Evolutionary conservation across 1,139 yeast genomes (phyloP).

Genomic region (Pichia sp.): DNA sequence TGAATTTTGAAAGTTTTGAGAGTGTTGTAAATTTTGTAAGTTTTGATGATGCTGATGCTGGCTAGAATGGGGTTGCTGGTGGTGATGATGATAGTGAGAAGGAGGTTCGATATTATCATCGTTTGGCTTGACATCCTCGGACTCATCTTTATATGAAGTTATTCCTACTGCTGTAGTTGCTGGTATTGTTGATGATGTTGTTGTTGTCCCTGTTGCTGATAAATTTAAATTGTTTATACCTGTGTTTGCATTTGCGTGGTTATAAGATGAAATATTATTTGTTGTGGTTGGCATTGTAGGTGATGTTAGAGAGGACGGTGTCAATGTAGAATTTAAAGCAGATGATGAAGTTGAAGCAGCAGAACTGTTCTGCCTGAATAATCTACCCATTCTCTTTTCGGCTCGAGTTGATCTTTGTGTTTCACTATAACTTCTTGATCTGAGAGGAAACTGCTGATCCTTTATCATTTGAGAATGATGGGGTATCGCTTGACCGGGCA

Average conservation of each 20-base stretch:
- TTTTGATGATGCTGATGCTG: neutral
- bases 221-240: too few relatives aligned
- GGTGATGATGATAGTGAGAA: neutral
- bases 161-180: neutral
- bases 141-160: neutral
- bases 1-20: slow-evolving; percentile 8
- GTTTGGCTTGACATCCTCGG: neutral
- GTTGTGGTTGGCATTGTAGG: slow-evolving; percentile 4
- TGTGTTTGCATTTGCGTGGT: too few relatives aligned
- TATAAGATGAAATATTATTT: neutral
- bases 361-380: slow-evolving; percentile 24
- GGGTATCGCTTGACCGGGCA: neutral
- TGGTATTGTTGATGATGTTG: neutral
- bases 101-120: neutral
- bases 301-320: slow-evolving; percentile 1
- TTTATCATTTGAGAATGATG: slow-evolving; percentile 4
- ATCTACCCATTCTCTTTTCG: slow-evolving; percentile 29
- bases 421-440: slow-evolving; percentile 14
- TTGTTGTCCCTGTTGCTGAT: neutral
- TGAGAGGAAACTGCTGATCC: neutral
- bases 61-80: neutral
- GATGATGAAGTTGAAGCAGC: slow-evolving; percentile 6
- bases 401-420: slow-evolving; percentile 21
- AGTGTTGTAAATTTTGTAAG: slow-evolving; percentile 1
- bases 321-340: neutral